phyloP scores from a whole-genome alignment of 305 asterid genomes.

The Ruellia speciosa region DNA sequence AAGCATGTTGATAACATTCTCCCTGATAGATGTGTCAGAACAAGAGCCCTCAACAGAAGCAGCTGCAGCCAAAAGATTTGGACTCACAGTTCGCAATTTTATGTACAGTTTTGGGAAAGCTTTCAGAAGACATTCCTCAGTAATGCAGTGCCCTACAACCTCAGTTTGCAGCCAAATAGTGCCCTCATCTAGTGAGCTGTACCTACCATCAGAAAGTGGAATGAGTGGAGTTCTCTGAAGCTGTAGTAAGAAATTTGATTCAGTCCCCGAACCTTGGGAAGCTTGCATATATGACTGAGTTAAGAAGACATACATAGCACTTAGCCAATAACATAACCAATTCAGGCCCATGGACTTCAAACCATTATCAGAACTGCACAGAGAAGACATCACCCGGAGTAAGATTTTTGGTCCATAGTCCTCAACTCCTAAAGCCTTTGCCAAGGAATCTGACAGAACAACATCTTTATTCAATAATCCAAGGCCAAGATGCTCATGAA shows the following conservation, averaged over 20 bases:
- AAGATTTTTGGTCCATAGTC: conserved; percentile 76
- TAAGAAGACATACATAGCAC: conserved; percentile 46
- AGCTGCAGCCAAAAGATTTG: conserved; percentile 58
- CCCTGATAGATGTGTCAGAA: conserved; percentile 31
- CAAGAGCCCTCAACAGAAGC: conserved; percentile 37
- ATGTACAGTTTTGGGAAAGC: conserved; percentile 61
- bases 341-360: conserved; percentile 59
- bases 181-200: conserved; percentile 60
- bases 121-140: conserved; percentile 39
- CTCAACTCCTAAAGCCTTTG: conserved; percentile 76
- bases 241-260: conserved; percentile 37
- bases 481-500: conserved; percentile 77
- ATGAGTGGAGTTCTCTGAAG: conserved; percentile 64
- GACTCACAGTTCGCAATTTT: conserved; percentile 62
- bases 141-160: conserved; percentile 32
- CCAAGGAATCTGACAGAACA: conserved; percentile 68
- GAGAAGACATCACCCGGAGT: conserved; percentile 47
- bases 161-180: conserved; percentile 72
- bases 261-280: conserved; percentile 31
- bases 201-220: conserved; percentile 81
- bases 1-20: conserved; percentile 67
- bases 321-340: conserved; percentile 80
- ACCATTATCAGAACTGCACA: conserved; percentile 49
- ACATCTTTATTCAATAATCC: conserved; percentile 76
- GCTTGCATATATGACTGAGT: conserved; percentile 30